Evolutionary conservation across 2,329 filamentous ascomycete genomes (phyloP).

Genomic region (Domatiomyces catenatus): DNA sequence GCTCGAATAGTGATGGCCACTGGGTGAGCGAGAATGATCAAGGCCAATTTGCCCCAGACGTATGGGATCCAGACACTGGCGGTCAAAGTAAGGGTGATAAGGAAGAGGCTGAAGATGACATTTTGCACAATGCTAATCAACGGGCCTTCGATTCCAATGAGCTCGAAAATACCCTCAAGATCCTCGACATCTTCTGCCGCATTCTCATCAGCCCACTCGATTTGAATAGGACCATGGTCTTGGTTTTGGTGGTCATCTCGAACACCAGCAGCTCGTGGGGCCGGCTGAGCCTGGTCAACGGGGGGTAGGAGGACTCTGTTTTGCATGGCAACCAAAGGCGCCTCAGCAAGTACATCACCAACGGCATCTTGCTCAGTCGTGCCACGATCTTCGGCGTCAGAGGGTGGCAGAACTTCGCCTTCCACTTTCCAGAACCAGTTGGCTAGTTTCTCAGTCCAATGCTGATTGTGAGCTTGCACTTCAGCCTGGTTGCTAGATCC

Average conservation of each 20-base stretch:
- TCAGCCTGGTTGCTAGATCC: not conserved
- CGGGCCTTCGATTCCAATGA: conserved; percentile 91
- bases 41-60: conserved; percentile 69
- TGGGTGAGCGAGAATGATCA: conserved; percentile 68
- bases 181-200: conserved; percentile 66
- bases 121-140: conserved; percentile 84
- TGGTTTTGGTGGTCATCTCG: conserved; percentile 47
- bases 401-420: not conserved
- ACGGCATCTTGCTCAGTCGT: conserved; percentile 45
- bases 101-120: conserved; percentile 78
- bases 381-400: not conserved
- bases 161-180: conserved; percentile 86
- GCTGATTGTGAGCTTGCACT: not conserved
- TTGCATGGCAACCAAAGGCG: conserved; percentile 42
- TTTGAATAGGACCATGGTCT: conserved; percentile 36
- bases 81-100: conserved; percentile 76
- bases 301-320: conserved; percentile 14
- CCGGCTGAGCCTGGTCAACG: conserved; percentile 1
- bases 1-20: conserved; percentile 49
- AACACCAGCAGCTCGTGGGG: conserved; percentile 1
- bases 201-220: conserved; percentile 49
- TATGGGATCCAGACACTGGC: conserved; percentile 83
- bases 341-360: conserved; percentile 43
- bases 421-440: conserved; percentile 29
- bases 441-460: conserved; percentile 17